Evolutionary conservation across 2,329 filamentous ascomycete species (phyloP), one percentile per base, ranked within the genome.

Genomic region (Hypocrella siamensis): DNA sequence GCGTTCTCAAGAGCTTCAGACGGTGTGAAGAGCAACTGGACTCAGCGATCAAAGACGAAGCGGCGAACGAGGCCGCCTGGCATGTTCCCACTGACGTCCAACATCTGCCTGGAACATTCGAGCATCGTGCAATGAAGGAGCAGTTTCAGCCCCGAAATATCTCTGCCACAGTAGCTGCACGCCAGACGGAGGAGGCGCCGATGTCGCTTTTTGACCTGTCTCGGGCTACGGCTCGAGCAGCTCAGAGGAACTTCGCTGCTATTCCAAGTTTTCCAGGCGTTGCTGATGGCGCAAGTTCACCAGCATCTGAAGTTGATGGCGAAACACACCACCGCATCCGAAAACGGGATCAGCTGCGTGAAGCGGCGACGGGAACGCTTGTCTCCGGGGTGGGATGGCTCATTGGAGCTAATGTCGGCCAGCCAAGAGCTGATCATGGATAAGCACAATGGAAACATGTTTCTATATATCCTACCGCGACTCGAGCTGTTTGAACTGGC

Each of bases 11-110:
- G 31, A 75, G 72, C 2, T 90, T 80, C 61, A 71, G 79, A 10
- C 67, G 78, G 28, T 85, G 79, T 40, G 82, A 92, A 46, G 77
- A 83, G 43, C 79, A 88, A 47, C 70, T 83, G 31, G 75, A 76
- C 31, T 63, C 65, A 0, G 64, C 79, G 3, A 61, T 82, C 11
- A 67, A 67, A 31, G 67, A 74, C 21, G 80, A 88, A 44, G 69
- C 70, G 4, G 71, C 69, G 34, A 69, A 69, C 26, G 81, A 84
- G 45, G 60, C 66, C n/a, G 73, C 70, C 2, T 84, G 79, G 66
- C 77, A 84, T 45, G 66, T 72, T 10, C 64, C 66, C 12, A 76
- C 67, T 1, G 75, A 82, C 41, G 46, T 65, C 25, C 61, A 65
- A 35, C 51, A 67, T 5, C 61, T 74, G 48, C 70, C 70, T 0